Evolutionary conservation across 768 basidiomycete species (phyloP).

Genomic region (Punctularia strigosozonata): DNA sequence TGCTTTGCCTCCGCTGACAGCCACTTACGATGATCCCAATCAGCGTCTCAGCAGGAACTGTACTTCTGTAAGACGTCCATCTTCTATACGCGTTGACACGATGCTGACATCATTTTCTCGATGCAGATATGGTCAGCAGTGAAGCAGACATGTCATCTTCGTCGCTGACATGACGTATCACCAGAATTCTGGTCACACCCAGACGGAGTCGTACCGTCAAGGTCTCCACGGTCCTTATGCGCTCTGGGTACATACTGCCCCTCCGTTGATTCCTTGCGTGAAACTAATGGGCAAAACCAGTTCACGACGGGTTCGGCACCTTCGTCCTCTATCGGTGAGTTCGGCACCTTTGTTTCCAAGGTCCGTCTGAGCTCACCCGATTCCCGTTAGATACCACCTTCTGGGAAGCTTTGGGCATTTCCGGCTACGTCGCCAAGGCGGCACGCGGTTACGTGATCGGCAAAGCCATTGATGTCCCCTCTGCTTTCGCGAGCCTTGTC

Average conservation of each 20-base stretch:
- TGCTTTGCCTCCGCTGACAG: too few relatives aligned
- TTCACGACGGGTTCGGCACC: slow-evolving; percentile 31
- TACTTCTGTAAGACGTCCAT: slow-evolving; percentile 33
- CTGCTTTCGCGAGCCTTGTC: slow-evolving; percentile 24
- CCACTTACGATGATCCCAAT: too few relatives aligned
- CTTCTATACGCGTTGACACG: background rate
- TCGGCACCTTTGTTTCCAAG: too few relatives aligned
- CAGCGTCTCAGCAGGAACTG: slow-evolving; percentile 38
- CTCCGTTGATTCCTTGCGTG: too few relatives aligned
- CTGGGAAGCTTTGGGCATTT: slow-evolving; percentile 28
- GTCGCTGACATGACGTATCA: background rate
- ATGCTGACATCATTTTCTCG: too few relatives aligned
- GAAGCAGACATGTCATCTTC: background rate
- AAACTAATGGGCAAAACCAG: too few relatives aligned
- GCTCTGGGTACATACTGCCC: too few relatives aligned
- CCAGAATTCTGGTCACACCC: too few relatives aligned
- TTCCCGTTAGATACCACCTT: slow-evolving; percentile 35
- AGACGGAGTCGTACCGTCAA: slow-evolving; percentile 27
- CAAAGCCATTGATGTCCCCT: slow-evolving; percentile 29
- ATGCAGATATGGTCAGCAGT: too few relatives aligned
- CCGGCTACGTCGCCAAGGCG: slow-evolving; percentile 31
- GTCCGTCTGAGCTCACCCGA: too few relatives aligned
- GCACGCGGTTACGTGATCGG: slow-evolving; percentile 33
- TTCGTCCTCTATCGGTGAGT: slow-evolving; percentile 25
- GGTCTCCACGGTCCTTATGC: slow-evolving; percentile 40